These are phyloP conservation scores for Halenospora varia DNA, from an alignment of 495 filamentous ascomycete species.

Conservation along the genomic window DNA sequence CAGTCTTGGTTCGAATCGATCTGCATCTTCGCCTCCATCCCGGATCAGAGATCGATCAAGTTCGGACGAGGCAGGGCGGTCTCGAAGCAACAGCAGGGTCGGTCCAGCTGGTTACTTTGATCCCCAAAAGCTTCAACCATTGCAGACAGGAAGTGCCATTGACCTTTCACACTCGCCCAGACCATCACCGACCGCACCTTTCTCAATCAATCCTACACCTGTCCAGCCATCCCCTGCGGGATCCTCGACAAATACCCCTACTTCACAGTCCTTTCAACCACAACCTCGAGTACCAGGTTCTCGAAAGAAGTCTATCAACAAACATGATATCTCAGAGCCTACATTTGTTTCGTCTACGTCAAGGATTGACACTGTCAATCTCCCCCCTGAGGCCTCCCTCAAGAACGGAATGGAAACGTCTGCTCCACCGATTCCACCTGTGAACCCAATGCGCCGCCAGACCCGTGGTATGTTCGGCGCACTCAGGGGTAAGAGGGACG, in stretches of 20 bases:
- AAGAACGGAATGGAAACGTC: constrained; percentile 22
- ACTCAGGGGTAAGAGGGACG: constrained; percentile 29
- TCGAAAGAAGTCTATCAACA: constrained; percentile 63
- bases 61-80: constrained; percentile 55
- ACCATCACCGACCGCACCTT: constrained; percentile 44
- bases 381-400: constrained; percentile 45
- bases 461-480: constrained; percentile 51
- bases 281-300: constrained; percentile 18
- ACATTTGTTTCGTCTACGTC: constrained; percentile 75
- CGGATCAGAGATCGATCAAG: constrained; percentile 57
- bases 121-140: constrained; percentile 31
- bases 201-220: constrained; percentile 53
- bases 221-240: constrained; percentile 33
- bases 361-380: constrained; percentile 60
- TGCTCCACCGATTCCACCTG: constrained; percentile 61
- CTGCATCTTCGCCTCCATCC: constrained; percentile 32
- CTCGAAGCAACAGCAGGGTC: constrained; percentile 47
- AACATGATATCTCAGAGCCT: constrained; percentile 79
- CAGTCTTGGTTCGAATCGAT: constrained; percentile 15
- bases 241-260: constrained; percentile 28
- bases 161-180: constrained; percentile 45
- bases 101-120: constrained; percentile 40
- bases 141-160: constrained; percentile 23
- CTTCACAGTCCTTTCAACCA: constrained; percentile 23
- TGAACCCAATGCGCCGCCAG: constrained; percentile 66